These are phyloP conservation scores for Tremellales sp. DNA, from an alignment of 1,284 basidiomycete genomes.

Conservation along the genomic window DNA sequence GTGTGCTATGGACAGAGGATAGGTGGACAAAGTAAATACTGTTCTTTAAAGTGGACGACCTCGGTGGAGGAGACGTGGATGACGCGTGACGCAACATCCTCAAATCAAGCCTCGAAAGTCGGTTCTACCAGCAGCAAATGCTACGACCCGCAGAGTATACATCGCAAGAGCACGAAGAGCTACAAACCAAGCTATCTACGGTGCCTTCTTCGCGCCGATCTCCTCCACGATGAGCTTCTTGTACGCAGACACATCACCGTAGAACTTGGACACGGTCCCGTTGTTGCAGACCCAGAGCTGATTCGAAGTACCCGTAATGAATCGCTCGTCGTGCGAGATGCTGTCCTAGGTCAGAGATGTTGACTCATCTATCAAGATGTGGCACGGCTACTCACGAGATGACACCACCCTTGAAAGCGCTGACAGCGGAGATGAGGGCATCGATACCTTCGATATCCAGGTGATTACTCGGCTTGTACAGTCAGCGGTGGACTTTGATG, in stretches of 20 bases:
- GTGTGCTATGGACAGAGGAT: too few species aligned
- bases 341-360: constrained; percentile 4
- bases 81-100: too few species aligned
- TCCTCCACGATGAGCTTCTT: constrained; percentile 59
- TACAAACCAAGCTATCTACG: too few species aligned
- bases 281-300: constrained; percentile 71
- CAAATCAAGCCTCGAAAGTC: too few species aligned
- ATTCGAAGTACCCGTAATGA: constrained; percentile 66
- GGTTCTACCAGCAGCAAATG: too few species aligned
- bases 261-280: constrained; percentile 75
- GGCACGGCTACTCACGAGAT: constrained; percentile 28
- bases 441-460: constrained; percentile 97
- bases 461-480: constrained; percentile 87
- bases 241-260: constrained; percentile 85
- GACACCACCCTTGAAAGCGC: constrained; percentile 89
- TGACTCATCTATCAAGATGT: constrained; percentile 27
- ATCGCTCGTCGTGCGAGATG: constrained; percentile 90
- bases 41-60: background rate
- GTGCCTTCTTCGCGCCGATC: constrained; percentile 15
- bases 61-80: background rate
- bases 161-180: too few species aligned
- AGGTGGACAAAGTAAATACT: background rate
- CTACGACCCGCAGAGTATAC: too few species aligned
- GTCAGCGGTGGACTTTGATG: background rate
- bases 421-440: constrained; percentile 83